A percentile compares a stretch with the other conserved stretches of the same genome.
These are phyloP conservation scores for Mycena rosella DNA, from an alignment of 768 basidiomycete species.

Conservation along the genomic window DNA sequence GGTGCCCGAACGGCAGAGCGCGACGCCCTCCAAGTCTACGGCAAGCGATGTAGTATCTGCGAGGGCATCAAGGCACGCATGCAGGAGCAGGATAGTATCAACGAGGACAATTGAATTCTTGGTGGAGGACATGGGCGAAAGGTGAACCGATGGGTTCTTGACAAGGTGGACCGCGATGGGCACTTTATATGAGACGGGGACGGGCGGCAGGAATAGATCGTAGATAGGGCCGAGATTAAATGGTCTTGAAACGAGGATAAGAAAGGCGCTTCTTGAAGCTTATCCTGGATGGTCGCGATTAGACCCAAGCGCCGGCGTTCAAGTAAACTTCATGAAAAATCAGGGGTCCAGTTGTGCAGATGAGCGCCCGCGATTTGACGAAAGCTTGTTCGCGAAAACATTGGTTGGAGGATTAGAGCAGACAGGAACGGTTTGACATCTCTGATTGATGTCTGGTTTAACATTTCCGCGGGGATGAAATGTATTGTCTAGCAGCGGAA, in stretches of 20 bases:
- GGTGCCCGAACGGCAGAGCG: slow-evolving; percentile 47
- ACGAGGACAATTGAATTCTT: slow-evolving; percentile 20
- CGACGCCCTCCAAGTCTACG: slow-evolving; percentile 52
- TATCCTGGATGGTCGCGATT: not conserved
- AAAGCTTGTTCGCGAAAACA: too few species aligned
- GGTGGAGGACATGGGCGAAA: slow-evolving; percentile 2
- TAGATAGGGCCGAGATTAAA: too few species aligned
- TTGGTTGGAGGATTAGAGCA: too few species aligned
- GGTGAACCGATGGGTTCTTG: not conserved
- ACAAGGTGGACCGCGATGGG: not conserved
- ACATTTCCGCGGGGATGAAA: too few species aligned
- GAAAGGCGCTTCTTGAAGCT: too few species aligned
- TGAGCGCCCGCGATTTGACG: not conserved
- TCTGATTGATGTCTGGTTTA: too few species aligned
- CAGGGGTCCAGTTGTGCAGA: not conserved
- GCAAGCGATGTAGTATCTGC: slow-evolving; percentile 38
- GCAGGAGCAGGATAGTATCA: slow-evolving; percentile 24
- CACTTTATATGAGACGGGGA: not conserved
- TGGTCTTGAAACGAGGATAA: not conserved
- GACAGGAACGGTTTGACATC: too few species aligned
- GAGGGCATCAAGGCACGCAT: slow-evolving; percentile 17
- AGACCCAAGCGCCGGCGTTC: not conserved
- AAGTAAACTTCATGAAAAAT: not conserved
- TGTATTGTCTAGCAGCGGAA: too few species aligned
- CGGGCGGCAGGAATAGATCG: not conserved